Evolutionary conservation across 495 filamentous ascomycete genomes (phyloP).

Genomic region (Apiosordaria backusii): DNA sequence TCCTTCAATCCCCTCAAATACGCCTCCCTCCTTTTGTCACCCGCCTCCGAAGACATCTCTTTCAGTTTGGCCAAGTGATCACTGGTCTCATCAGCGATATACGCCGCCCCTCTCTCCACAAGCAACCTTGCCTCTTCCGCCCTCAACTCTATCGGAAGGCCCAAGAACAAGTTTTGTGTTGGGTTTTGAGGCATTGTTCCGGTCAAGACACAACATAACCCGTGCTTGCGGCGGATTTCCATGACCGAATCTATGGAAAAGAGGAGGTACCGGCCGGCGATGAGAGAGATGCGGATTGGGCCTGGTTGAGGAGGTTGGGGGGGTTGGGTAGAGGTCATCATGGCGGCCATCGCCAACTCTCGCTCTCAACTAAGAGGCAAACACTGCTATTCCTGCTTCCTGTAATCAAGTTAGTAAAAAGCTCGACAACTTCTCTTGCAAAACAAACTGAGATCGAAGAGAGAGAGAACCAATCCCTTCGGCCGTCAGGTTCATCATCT

Average conservation of each 20-base stretch:
- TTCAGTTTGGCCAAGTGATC: slow-evolving; percentile 61
- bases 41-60: slow-evolving; percentile 35
- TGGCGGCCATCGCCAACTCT: too few species aligned
- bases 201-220: slow-evolving; percentile 83
- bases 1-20: slow-evolving; percentile 43
- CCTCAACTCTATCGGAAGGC: slow-evolving; percentile 83
- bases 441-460: slow-evolving; percentile 4
- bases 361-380: too few species aligned
- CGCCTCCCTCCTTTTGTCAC: slow-evolving; percentile 49
- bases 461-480: slow-evolving; percentile 14
- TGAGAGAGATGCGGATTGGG: slow-evolving; percentile 72
- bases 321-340: not conserved
- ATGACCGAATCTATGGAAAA: slow-evolving; percentile 82
- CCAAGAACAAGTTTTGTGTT: slow-evolving; percentile 91
- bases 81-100: slow-evolving; percentile 70
- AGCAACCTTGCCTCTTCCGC: slow-evolving; percentile 84
- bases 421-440: slow-evolving; percentile 1
- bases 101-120: slow-evolving; percentile 73
- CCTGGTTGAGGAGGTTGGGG: not conserved
- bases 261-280: slow-evolving; percentile 78
- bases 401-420: slow-evolving; percentile 26
- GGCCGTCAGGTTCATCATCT: too few species aligned
- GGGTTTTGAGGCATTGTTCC: slow-evolving; percentile 87
- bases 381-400: too few species aligned
- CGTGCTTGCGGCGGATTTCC: slow-evolving; percentile 72